A percentile compares a stretch with the other conserved stretches of the same genome.
These are phyloP conservation scores for Fusarium proliferatum DNA, from an alignment of 2,329 filamentous ascomycete species.

Conservation along the genomic window DNA sequence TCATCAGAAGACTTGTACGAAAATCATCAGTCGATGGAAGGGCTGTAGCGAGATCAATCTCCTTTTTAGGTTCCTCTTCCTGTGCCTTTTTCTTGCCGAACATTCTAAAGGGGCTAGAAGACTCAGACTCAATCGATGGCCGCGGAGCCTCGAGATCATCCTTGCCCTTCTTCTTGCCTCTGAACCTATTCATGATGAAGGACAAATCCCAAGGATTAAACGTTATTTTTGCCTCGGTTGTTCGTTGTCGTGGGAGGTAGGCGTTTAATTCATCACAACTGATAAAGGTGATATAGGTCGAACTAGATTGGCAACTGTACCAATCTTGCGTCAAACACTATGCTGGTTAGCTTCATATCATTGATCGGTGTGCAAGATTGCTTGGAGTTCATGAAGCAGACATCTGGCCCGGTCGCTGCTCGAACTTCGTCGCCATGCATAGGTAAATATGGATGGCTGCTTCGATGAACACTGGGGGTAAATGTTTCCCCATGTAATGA, in stretches of 20 bases:
- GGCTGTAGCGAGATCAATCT: slow-evolving; percentile 78
- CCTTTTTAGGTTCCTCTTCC: slow-evolving; percentile 68
- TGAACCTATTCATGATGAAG: slow-evolving; percentile 77
- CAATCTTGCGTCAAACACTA: slow-evolving; percentile 27
- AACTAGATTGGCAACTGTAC: slow-evolving; percentile 24
- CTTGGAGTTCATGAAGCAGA: neutral
- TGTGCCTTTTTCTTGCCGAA: slow-evolving; percentile 68
- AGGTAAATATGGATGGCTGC: neutral
- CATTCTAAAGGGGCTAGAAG: slow-evolving; percentile 62
- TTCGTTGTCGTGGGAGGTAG: neutral
- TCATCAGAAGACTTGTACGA: slow-evolving; percentile 95
- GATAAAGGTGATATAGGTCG: neutral
- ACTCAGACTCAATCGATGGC: slow-evolving; percentile 66
- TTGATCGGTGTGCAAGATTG: neutral
- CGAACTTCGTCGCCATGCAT: neutral
- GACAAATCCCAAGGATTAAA: neutral
- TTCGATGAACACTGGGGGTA: neutral
- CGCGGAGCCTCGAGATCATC: slow-evolving; percentile 61
- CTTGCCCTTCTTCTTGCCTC: slow-evolving; percentile 76
- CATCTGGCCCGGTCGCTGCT: neutral
- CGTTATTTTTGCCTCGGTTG: slow-evolving; percentile 7
- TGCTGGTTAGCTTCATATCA: slow-evolving; percentile 15
- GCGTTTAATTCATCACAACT: slow-evolving; percentile 40
- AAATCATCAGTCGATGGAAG: slow-evolving; percentile 90
- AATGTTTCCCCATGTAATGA: neutral